These are phyloP conservation scores for Phytophthora colocasiae DNA, from an alignment of 352 stramenopile genomes.

Conservation along the genomic window DNA sequence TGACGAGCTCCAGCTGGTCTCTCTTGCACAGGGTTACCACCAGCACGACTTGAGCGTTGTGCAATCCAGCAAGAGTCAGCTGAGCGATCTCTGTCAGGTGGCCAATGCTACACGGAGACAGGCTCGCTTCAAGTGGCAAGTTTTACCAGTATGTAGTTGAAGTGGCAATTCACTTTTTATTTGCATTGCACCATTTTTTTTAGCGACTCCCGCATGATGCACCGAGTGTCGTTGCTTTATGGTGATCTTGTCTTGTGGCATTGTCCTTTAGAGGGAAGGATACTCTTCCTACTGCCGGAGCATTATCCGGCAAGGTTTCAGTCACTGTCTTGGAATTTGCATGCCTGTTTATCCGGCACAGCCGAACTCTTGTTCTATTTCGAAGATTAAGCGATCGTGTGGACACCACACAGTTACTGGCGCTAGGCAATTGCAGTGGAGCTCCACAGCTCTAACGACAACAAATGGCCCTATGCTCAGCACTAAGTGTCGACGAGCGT, in stretches of 20 bases:
- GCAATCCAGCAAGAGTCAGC: constrained; percentile 32
- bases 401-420: constrained; percentile 11
- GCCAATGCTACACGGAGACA: not conserved
- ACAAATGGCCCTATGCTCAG: not conserved
- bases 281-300: not conserved
- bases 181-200: not conserved
- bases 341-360: constrained; percentile 21
- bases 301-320: constrained; percentile 26
- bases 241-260: not conserved
- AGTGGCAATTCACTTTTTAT: constrained; percentile 1
- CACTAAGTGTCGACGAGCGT: constrained; percentile 10
- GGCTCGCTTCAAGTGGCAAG: constrained; percentile 2
- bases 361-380: constrained; percentile 31
- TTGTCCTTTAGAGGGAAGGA: no score
- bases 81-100: constrained; percentile 7
- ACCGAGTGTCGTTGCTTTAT: not conserved
- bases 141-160: not conserved
- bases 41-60: constrained; percentile 3
- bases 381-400: constrained; percentile 31
- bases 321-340: constrained; percentile 19
- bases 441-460: not conserved
- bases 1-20: constrained; percentile 10
- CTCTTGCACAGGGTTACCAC: constrained; percentile 19
- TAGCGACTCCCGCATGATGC: not conserved
- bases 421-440: constrained; percentile 6